Evolutionary conservation across 192 early-diverging fungal species (phyloP).

Genomic region (Backusella tarrabulga): DNA sequence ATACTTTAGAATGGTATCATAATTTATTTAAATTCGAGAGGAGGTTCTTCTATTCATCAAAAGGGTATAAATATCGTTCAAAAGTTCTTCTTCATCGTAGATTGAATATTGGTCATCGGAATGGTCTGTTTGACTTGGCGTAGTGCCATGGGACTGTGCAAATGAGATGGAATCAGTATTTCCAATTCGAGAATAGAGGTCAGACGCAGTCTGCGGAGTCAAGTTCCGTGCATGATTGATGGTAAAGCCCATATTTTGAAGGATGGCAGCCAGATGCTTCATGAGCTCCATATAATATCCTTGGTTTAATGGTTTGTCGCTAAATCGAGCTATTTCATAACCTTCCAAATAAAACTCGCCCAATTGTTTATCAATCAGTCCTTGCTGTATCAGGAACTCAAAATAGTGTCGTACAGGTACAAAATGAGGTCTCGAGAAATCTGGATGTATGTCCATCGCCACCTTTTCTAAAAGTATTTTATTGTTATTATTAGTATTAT

Average conservation of each 20-base stretch:
- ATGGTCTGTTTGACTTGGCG: background rate
- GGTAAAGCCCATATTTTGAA: slow-evolving; percentile 42
- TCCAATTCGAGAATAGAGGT: background rate
- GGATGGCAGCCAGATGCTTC: slow-evolving; percentile 43
- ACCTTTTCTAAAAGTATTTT: slow-evolving; percentile 39
- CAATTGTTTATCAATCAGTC: slow-evolving; percentile 39
- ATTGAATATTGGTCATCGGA: background rate
- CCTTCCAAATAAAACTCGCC: slow-evolving; percentile 51
- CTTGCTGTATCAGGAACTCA: slow-evolving; percentile 46
- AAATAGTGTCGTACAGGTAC: slow-evolving; percentile 52
- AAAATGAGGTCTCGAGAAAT: slow-evolving; percentile 41
- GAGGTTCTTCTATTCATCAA: background rate
- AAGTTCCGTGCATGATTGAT: slow-evolving; percentile 20
- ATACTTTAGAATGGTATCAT: no score
- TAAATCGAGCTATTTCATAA: slow-evolving; percentile 55
- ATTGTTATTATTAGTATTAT: background rate
- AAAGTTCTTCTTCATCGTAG: background rate
- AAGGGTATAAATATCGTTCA: background rate
- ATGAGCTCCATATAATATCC: slow-evolving; percentile 53
- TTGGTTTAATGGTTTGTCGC: slow-evolving; percentile 31
- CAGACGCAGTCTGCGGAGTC: background rate
- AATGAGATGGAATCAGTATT: background rate
- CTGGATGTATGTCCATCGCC: slow-evolving; percentile 36
- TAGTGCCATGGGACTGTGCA: background rate
- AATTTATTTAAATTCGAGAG: no score